These are phyloP conservation scores for Fonsecaea nubica DNA, from an alignment of 2,329 filamentous ascomycete species.

Conservation along the genomic window DNA sequence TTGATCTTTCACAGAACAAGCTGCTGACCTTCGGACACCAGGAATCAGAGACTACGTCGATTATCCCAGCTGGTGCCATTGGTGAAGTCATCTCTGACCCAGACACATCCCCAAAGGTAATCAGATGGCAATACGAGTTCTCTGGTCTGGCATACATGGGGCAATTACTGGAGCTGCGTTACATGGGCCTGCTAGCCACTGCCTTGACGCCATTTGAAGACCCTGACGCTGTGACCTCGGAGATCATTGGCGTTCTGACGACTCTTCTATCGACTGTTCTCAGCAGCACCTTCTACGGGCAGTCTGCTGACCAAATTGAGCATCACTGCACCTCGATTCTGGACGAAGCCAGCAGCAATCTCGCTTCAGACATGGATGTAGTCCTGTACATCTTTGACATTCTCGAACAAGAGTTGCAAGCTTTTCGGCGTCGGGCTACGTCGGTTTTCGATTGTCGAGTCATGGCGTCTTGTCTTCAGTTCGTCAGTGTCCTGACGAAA, in stretches of 20 bases:
- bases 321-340: slow-evolving; percentile 54
- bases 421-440: slow-evolving; percentile 63
- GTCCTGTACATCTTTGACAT: slow-evolving; percentile 82
- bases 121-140: slow-evolving; percentile 76
- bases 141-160: slow-evolving; percentile 81
- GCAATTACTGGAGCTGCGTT: slow-evolving; percentile 62
- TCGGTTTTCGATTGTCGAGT: slow-evolving; percentile 70
- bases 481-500: slow-evolving; percentile 74
- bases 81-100: slow-evolving; percentile 74
- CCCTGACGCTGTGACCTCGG: slow-evolving; percentile 68
- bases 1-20: slow-evolving; percentile 44
- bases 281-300: slow-evolving; percentile 24
- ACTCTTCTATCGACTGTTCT: slow-evolving; percentile 64
- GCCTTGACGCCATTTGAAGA: slow-evolving; percentile 59
- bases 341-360: slow-evolving; percentile 57
- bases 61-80: slow-evolving; percentile 44
- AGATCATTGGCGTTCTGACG: slow-evolving; percentile 76
- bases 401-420: slow-evolving; percentile 70
- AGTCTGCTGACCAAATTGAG: slow-evolving; percentile 41
- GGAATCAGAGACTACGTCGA: slow-evolving; percentile 34
- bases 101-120: slow-evolving; percentile 73
- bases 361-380: slow-evolving; percentile 67
- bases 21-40: slow-evolving; percentile 38
- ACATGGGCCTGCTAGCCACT: slow-evolving; percentile 56
- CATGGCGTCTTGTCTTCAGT: slow-evolving; percentile 77